Conservation (phyloP, 73 alveolate genomes). For the Paramecium caudatum region DNA sequence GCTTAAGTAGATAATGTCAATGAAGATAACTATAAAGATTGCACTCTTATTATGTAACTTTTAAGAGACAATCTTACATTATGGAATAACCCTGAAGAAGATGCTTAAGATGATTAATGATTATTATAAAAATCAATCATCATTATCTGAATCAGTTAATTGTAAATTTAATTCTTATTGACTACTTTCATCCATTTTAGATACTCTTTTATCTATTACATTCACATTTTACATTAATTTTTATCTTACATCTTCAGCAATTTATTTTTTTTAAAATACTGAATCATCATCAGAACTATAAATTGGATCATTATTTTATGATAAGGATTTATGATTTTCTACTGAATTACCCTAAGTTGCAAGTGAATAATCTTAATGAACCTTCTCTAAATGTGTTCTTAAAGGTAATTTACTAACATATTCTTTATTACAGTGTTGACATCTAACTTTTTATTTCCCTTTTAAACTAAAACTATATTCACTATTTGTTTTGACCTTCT, state of each 20-base stretch:
- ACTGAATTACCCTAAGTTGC: no score
- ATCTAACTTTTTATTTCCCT: neutral
- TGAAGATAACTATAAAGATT: slow-evolving; percentile 94
- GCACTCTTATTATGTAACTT: slow-evolving; percentile 90
- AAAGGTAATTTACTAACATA: neutral
- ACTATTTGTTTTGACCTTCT: no score
- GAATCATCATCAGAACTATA: no score
- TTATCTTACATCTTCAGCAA: no score
- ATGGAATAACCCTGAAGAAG: slow-evolving; percentile 93
- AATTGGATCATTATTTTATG: no score
- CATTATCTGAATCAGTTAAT: no score
- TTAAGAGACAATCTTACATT: slow-evolving; percentile 92
- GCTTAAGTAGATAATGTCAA: slow-evolving; percentile 89
- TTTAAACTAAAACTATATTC: neutral
- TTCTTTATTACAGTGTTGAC: neutral
- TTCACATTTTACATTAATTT: no score
- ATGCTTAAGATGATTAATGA: slow-evolving; percentile 66
- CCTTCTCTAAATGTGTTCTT: neutral
- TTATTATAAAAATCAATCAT: neutral
- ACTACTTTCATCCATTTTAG: no score
- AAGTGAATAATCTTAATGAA: neutral
- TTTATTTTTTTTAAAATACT: no score
- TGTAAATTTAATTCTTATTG: no score
- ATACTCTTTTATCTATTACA: no score
- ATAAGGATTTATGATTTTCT: no score